Percentiles rank a stretch among this genome's conserved stretches.
phyloP scores from a whole-genome alignment of 2,329 filamentous ascomycete species.

The Fusarium sp. region DNA sequence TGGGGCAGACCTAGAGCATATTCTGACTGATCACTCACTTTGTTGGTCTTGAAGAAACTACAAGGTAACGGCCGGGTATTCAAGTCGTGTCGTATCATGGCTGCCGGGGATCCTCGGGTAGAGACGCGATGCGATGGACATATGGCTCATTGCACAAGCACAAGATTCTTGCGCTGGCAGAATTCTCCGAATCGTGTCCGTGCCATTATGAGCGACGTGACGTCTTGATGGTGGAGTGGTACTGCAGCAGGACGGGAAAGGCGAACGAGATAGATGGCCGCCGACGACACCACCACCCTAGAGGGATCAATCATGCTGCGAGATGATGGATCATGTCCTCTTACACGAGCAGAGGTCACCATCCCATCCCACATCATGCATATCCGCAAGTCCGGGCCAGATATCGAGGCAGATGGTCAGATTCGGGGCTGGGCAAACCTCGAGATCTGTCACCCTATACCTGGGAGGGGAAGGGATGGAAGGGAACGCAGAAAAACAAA shows the following conservation, averaged over 20 bases:
- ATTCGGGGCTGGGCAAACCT: not conserved
- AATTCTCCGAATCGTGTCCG: slow-evolving; percentile 45
- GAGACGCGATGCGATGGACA: slow-evolving; percentile 15
- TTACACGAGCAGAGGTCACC: not conserved
- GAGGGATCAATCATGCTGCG: not conserved
- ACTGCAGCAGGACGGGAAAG: slow-evolving; percentile 15
- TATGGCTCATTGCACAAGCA: slow-evolving; percentile 35
- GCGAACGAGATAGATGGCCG: slow-evolving; percentile 4
- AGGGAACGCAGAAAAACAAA: not conserved
- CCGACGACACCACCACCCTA: not conserved
- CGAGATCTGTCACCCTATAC: not conserved
- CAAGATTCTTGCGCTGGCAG: slow-evolving; percentile 35
- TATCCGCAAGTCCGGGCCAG: not conserved
- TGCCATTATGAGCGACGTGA: slow-evolving; percentile 33
- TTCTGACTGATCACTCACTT: slow-evolving; percentile 1
- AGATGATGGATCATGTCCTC: not conserved
- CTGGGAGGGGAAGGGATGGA: not conserved
- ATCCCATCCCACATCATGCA: not conserved
- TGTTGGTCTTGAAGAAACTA: not conserved
- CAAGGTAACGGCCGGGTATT: slow-evolving; percentile 3
- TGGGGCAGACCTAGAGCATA: not conserved
- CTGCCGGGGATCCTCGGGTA: slow-evolving; percentile 17
- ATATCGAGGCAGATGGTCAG: not conserved
- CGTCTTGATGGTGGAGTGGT: slow-evolving; percentile 11
- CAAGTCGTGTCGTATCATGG: not conserved